These are phyloP conservation scores for Diaporthe citri DNA, from an alignment of 2,329 filamentous ascomycete species.

Conservation along the genomic window DNA sequence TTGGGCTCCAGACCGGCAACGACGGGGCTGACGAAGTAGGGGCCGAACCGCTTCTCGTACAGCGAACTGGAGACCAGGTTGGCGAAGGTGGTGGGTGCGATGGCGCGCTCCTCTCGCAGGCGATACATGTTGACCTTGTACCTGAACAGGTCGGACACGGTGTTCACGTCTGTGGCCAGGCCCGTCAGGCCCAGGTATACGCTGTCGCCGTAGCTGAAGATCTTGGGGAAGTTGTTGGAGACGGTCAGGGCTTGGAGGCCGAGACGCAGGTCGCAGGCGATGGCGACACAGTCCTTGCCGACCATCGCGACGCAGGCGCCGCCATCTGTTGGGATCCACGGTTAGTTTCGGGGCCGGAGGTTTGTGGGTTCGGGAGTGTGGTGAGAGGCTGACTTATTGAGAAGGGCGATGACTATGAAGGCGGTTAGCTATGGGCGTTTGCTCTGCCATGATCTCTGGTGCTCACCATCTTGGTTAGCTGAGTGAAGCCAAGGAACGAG, in stretches of 20 bases:
- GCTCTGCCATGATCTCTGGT: not conserved
- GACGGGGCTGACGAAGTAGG: conserved; percentile 95
- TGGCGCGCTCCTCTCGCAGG: conserved; percentile 96
- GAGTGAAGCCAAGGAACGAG: conserved; percentile 6
- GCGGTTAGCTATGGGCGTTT: conserved; percentile 49
- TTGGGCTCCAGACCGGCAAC: conserved; percentile 96
- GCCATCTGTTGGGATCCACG: conserved; percentile 68
- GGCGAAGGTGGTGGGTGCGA: conserved; percentile 93
- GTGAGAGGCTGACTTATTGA: conserved; percentile 81
- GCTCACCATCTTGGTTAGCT: conserved; percentile 50
- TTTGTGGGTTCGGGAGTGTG: conserved; percentile 36
- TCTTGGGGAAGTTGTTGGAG: conserved; percentile 99
- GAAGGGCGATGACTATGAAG: conserved; percentile 84
- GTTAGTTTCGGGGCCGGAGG: conserved; percentile 41
- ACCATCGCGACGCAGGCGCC: conserved; percentile 99
- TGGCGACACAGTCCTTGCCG: conserved; percentile 99
- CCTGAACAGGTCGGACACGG: conserved; percentile 96
- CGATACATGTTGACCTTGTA: conserved; percentile 99
- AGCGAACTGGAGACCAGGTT: conserved; percentile 92
- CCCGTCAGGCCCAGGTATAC: conserved; percentile 96
- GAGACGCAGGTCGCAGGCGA: conserved; percentile 98
- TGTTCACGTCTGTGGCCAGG: conserved; percentile 94
- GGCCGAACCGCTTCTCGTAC: conserved; percentile 96
- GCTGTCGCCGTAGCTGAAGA: conserved; percentile 92
- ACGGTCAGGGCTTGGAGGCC: conserved; percentile 96